Base-by-base conservation (phyloP, 176 grass and related monocot genomes). In the Saccharum spontaneum region DNA sequence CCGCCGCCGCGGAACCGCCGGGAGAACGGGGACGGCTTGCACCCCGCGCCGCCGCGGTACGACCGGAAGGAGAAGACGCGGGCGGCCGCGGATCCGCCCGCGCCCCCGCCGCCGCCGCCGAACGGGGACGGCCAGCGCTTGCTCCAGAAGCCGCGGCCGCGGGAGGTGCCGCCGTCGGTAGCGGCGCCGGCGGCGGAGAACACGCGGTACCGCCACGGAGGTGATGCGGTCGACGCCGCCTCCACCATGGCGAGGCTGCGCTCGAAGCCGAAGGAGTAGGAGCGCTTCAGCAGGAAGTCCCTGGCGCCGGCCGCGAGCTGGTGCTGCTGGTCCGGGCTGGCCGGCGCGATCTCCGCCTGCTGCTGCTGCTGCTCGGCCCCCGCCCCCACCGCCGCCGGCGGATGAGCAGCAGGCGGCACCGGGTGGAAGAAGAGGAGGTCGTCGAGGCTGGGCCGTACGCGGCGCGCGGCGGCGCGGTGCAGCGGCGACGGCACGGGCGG, bases 91-190 rank as follows among this genome's bases (percentile, higher is more conserved):
- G 90, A 87, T 3, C 79, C 80, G 0, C 82, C 82, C 5, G 76
- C 75, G 77, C 62, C 28, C 28, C 28, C 60, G 6, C 60, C 82
- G 9, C 14, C 77, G 8, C 87, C 87, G 15, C 81, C 79, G 88
- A 95, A 98, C 1, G 97, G 97, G 30, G 97, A 98, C 16, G 91
- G 87, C 89, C 85, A 98, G 5, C 93, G 97, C 88, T 98, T 98
- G 89, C 97, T 98, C 97, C 97, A 98, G 86, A 98, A 95, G 65
- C 89, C 87, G 12, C 82, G 74, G 28, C 86, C 48, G 14, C 79
- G 55, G 10, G 24, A 69, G 4, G 73, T 54, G 33, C 16, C 76
- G 11, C 14, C 86, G 3, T 4, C 90, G 59, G 73, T 87, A 40
- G 33, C 92, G 37, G 72, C 22, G 70, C 46, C 46, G 6, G 50